Evolutionary conservation across 2,329 filamentous ascomycete genomes (phyloP).

Genomic region (Claviceps sorghi): DNA sequence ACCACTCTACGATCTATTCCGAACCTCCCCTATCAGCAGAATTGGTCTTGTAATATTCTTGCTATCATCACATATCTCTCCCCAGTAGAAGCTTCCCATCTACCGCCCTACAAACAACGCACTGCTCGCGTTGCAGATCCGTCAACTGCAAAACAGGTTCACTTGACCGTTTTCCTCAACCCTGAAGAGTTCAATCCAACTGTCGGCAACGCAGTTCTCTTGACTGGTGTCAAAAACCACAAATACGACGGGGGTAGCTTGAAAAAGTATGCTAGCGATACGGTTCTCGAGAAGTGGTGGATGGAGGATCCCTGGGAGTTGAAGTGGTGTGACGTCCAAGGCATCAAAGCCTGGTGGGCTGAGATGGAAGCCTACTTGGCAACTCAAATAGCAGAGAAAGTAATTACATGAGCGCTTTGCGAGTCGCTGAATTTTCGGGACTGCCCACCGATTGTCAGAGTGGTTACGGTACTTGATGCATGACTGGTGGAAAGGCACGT

Average conservation of each 20-base stretch:
- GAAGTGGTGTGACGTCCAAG: constrained; percentile 34
- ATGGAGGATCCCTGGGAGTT: constrained; percentile 31
- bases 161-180: constrained; percentile 40
- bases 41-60: constrained; percentile 42
- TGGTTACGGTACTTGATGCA: not conserved
- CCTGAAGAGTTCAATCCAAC: constrained; percentile 31
- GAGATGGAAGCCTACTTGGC: constrained; percentile 11
- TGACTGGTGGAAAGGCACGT: too few species aligned
- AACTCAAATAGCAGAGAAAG: constrained; percentile 5
- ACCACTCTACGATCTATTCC: constrained; percentile 35
- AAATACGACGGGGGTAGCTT: constrained; percentile 33
- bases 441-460: not conserved
- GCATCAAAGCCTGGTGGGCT: constrained; percentile 32
- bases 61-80: constrained; percentile 34
- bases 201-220: constrained; percentile 34
- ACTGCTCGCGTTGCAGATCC: constrained; percentile 36
- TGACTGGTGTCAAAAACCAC: constrained; percentile 44
- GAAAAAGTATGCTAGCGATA: constrained; percentile 30
- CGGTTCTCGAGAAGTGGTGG: constrained; percentile 32
- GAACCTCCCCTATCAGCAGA: constrained; percentile 39
- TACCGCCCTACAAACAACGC: constrained; percentile 37
- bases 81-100: constrained; percentile 30
- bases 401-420: not conserved
- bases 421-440: not conserved
- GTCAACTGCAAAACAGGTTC: constrained; percentile 36